Base-by-base conservation (phyloP, 805 yeast species). In the Zygosaccharomyces lentus region DNA sequence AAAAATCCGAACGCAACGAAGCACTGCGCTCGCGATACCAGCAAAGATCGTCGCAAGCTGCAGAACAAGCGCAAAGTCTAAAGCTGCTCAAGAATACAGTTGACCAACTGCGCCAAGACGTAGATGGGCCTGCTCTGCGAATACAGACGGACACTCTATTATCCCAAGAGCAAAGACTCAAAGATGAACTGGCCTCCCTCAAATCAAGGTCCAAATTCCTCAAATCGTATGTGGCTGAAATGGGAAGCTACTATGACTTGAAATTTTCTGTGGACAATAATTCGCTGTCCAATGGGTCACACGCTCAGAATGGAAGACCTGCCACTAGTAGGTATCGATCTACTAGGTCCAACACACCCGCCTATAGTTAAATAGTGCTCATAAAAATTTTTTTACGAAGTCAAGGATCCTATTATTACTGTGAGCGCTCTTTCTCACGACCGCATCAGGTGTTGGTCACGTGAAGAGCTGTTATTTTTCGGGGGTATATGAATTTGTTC, bases 11-110 rank as follows among this genome's bases (percentile, higher is more conserved):
- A 1, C 39, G 47, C 23, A 72, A 67, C 39, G 69, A 67, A 23
- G 46, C 42, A 4, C 52, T 73, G 24, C 59, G 83, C 47, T 32
- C 49, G 1, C 45, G 61, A n/a, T 78, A 78, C 52, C 82, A 77
- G 56, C 39, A 48, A 4, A 57, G 57, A 6, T 76, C 82, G 0
- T 66, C 77, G 1, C 43, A 51, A n/a, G 81, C 81, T 3, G 78
- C 78, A 0, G 75, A 72, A 31, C 48, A 61, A 37, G 68, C 78
- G 1, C 54, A 59, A 3, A 25, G 34, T 6, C 31, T 68, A 3
- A 58, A 60, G 16, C 34, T 50, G 0, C 34, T 64, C n/a, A 62
- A 64, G 31, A 47, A 52, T 3, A 39, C 46, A 3, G 56, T 56
- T 16, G 66, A 64, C 2, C 32, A 36, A 8, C 43, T 74, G 19